Evolutionary conservation across 768 basidiomycete genomes (phyloP).

Genomic region (Termitomyces sp.): DNA sequence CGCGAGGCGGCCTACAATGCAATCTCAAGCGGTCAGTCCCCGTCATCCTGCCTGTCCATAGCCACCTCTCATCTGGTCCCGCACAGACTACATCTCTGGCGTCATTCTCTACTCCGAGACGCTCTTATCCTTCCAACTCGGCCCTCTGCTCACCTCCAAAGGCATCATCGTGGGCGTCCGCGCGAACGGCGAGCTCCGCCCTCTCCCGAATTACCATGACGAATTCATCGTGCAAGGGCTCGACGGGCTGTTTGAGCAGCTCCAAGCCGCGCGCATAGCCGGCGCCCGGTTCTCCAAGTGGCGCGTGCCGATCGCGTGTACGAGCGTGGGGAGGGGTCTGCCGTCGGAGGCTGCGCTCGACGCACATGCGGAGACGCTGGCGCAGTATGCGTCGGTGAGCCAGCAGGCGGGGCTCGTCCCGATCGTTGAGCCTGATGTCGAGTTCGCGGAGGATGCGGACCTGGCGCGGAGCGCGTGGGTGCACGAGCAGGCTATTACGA

Average conservation of each 20-base stretch:
- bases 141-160: slow-evolving; percentile 33
- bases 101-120: slow-evolving; percentile 47
- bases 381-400: slow-evolving; percentile 44
- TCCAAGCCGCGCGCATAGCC: slow-evolving; percentile 36
- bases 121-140: slow-evolving; percentile 44
- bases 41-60: not conserved
- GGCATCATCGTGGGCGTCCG: slow-evolving; percentile 46
- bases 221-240: slow-evolving; percentile 48
- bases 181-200: slow-evolving; percentile 43
- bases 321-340: slow-evolving; percentile 25
- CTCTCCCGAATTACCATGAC: slow-evolving; percentile 35
- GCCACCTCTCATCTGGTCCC: not conserved
- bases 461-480: slow-evolving; percentile 39
- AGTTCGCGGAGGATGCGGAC: slow-evolving; percentile 43
- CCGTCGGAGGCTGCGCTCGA: slow-evolving; percentile 38
- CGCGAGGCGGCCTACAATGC: slow-evolving; percentile 38
- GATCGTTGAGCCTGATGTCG: slow-evolving; percentile 48
- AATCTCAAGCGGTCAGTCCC: slow-evolving; percentile 32
- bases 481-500: slow-evolving; percentile 36
- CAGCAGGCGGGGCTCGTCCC: slow-evolving; percentile 48
- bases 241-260: slow-evolving; percentile 35
- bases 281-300: slow-evolving; percentile 49
- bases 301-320: slow-evolving; percentile 44
- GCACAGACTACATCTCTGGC: slow-evolving; percentile 31
- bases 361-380: slow-evolving; percentile 40